These are phyloP conservation scores for Sistotremastrum suecicum DNA, from an alignment of 768 basidiomycete species.

Conservation along the genomic window DNA sequence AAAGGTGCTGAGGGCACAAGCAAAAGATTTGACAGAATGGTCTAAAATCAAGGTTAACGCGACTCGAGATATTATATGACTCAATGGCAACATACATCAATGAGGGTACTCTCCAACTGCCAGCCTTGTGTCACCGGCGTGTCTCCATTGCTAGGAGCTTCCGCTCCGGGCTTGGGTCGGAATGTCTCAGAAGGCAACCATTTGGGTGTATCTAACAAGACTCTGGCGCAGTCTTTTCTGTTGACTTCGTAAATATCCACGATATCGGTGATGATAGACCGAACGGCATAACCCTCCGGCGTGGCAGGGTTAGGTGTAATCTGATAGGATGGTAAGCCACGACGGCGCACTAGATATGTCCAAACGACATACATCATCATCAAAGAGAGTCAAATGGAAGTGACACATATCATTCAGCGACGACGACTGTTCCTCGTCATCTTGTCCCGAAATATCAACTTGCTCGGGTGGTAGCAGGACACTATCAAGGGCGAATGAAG, in stretches of 20 bases:
- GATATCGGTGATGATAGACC: conserved; percentile 58
- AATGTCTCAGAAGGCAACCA: conserved; percentile 79
- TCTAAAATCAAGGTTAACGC: conserved; percentile 26
- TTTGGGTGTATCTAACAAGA: conserved; percentile 74
- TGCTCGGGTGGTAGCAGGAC: conserved; percentile 75
- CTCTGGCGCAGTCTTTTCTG: conserved; percentile 82
- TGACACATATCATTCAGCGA: too few species aligned
- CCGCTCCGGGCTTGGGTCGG: conserved; percentile 57
- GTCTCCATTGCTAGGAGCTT: conserved; percentile 33
- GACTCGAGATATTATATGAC: background rate
- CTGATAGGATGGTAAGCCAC: conserved; percentile 23
- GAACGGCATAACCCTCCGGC: conserved; percentile 67
- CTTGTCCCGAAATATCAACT: too few species aligned
- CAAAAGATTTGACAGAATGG: conserved; percentile 59
- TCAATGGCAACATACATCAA: conserved; percentile 44
- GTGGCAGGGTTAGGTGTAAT: conserved; percentile 63
- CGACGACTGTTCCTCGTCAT: too few species aligned
- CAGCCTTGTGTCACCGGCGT: conserved; percentile 48
- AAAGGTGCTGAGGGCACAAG: conserved; percentile 64
- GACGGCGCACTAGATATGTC: background rate
- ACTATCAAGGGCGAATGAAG: conserved; percentile 55
- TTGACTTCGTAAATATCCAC: conserved; percentile 90
- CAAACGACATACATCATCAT: conserved; percentile 29
- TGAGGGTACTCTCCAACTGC: conserved; percentile 78
- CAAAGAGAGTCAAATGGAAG: conserved; percentile 30